These are phyloP conservation scores for Cadophora sp. DNA, from an alignment of 2,329 filamentous ascomycete genomes.

Conservation along the genomic window DNA sequence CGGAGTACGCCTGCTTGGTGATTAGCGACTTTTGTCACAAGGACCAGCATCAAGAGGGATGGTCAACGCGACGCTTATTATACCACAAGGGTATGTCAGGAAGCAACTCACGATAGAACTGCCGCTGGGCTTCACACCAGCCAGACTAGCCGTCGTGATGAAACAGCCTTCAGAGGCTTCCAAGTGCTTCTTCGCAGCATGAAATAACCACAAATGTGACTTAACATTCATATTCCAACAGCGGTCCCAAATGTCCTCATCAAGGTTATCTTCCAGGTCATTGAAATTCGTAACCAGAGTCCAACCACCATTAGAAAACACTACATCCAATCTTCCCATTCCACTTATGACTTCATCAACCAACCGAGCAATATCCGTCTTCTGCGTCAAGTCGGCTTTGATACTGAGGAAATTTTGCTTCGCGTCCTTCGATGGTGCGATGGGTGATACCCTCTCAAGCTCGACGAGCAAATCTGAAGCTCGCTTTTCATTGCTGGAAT, in stretches of 20 bases:
- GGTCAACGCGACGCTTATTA: neutral
- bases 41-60: neutral
- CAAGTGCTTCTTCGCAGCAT: conserved; percentile 59
- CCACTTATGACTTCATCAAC: conserved; percentile 63
- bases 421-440: conserved; percentile 24
- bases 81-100: too few species aligned
- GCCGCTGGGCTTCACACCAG: conserved; percentile 68
- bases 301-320: conserved; percentile 77
- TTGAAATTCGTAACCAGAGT: conserved; percentile 53
- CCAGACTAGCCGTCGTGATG: conserved; percentile 68
- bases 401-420: conserved; percentile 53
- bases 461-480: conserved; percentile 65
- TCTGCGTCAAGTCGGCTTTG: conserved; percentile 69
- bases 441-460: conserved; percentile 58
- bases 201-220: conserved; percentile 64
- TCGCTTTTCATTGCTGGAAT: conserved; percentile 64
- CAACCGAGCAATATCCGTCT: conserved; percentile 62
- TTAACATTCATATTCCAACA: conserved; percentile 69
- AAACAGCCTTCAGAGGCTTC: conserved; percentile 56
- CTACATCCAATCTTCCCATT: conserved; percentile 76
- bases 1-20: conserved; percentile 66
- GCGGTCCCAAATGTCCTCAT: conserved; percentile 64
- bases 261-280: conserved; percentile 58
- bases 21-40: neutral
- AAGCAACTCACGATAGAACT: conserved; percentile 57